These are phyloP conservation scores for Pichia sp. DNA, from an alignment of 1,139 yeast genomes.

Conservation along the genomic window DNA sequence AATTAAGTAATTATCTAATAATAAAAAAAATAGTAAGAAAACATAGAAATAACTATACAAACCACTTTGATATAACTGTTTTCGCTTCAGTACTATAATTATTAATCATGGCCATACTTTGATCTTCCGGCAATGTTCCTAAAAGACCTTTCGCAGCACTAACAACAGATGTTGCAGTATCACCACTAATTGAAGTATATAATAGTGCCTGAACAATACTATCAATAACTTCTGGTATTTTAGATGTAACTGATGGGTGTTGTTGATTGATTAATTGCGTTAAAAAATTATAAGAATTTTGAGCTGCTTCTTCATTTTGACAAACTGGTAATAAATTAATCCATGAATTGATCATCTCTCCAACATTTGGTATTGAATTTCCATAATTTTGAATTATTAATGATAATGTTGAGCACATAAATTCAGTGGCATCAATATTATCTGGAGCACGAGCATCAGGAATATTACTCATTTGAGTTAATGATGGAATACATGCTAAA, in stretches of 20 bases:
- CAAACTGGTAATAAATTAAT: slow-evolving; percentile 72
- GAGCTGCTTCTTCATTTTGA: slow-evolving; percentile 85
- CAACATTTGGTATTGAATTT: slow-evolving; percentile 49
- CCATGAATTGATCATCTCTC: slow-evolving; percentile 69
- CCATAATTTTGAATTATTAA: slow-evolving; percentile 62
- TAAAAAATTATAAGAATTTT: slow-evolving; percentile 75
- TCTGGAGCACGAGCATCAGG: slow-evolving; percentile 89
- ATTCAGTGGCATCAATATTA: slow-evolving; percentile 82
- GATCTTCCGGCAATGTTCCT: slow-evolving; percentile 47
- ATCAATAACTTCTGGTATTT: slow-evolving; percentile 60
- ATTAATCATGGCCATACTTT: slow-evolving; percentile 60
- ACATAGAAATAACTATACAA: slow-evolving; percentile 28
- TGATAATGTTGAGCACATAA: slow-evolving; percentile 76
- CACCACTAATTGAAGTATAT: slow-evolving; percentile 62
- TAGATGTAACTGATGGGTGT: slow-evolving; percentile 50
- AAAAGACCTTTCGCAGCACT: slow-evolving; percentile 50
- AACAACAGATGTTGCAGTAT: slow-evolving; percentile 60
- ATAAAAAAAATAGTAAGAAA: neutral
- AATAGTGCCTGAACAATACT: slow-evolving; percentile 72
- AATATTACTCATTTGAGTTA: slow-evolving; percentile 65
- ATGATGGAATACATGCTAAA: slow-evolving; percentile 62
- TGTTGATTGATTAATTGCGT: slow-evolving; percentile 64
- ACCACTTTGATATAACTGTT: slow-evolving; percentile 58
- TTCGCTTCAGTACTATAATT: slow-evolving; percentile 59
- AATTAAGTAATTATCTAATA: neutral